Evolutionary conservation across 1,139 yeast genomes (phyloP), one percentile per base, ranked within the genome.

Genomic region (Wickerhamomyces sp.): DNA sequence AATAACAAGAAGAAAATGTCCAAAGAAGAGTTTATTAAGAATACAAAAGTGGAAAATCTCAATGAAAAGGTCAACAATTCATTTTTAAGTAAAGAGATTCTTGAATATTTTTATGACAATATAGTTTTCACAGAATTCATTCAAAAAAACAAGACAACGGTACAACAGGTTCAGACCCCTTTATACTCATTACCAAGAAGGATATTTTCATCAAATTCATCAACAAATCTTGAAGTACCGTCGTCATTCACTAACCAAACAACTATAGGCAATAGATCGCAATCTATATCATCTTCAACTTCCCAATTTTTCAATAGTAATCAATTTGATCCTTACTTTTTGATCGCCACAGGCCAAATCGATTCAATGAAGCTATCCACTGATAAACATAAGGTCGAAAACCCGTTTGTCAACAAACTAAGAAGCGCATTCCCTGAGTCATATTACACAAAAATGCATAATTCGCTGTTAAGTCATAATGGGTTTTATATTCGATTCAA

Each of bases 1-100:
- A 77, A 73, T 55, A 81, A 81, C 58, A 77, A 73, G 50, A 68
- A 63, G 43, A 82, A 81, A 55, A 81, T 82, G 84, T 62, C 76
- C 7, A 78, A 73, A 50, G 57, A 64, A 6, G 87, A 81, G 45
- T 82, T 78, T 51, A 64, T 78, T n/a, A 64, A 67, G 39, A 75
- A 72, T 47, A 64, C 72, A 16, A 55, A 61, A 44, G 57, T 62
- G 40, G 60, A 67, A 48, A 34, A 58, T 22, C 35, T 41, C 2
- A 38, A 39, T 9, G 43, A 40, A 7, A 56, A 56, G 42, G 40
- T 54, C 43, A 46, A 52, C 48, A 44, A 48, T 55, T 30, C 64
- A 5, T 39, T 46, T 35, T 32, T 51, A 7, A 37, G 69, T 2
- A 62, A 59, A 38, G 76, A 68, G 39, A 55, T 71, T 7, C 45